Evolutionary conservation across 305 asterid species (phyloP), one percentile per base, ranked within the genome.

Genomic region (Salvia sclarea): DNA sequence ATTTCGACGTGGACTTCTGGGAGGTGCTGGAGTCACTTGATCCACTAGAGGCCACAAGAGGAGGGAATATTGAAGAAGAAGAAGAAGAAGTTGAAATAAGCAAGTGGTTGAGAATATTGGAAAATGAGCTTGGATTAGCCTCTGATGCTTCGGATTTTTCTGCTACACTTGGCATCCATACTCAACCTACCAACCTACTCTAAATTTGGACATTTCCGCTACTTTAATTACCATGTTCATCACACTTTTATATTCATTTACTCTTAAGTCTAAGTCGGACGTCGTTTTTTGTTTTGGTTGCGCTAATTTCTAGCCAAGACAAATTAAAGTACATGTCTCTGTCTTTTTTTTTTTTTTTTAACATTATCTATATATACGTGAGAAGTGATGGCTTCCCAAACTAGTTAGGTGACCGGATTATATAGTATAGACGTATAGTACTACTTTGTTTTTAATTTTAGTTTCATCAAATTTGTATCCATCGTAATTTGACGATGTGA

Each of bases 41-140:
- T 37, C 64, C 80, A 7, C 44, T 50, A 43, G 73, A 79, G 1
- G 12, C 65, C 6, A 57, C 9, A 9, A 10, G 11, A 0, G 43
- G 9, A 1, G 43, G n/a, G n/a, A n/a, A n/a, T n/a, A n/a, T n/a
- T n/a, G n/a, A 9, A 10, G 11, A 0, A n/a, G 9, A 1, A n/a
- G 11, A 1, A 8, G 61, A 25, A 1, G 80, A 68, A 6, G 64
- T 24, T 3, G 88, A 68, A 50, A 70, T 58, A 37, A 54, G 45
- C 18, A 61, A 77, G 74, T 86, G 89, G 91, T 65, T 86, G 76
- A 77, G 59, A 71, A 24, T 76, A 56, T 63, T 84, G 64, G 93
- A 86, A 76, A 70, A 77, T 64, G 92, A 88, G 74, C 82, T 88
- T 37, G 91, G 85, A 74, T 75, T 84, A 35, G 66, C 48, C 48